Evolutionary conservation across 305 asterid species (phyloP), one percentile per base, ranked within the genome.

Genomic region (Solanum hybrid): DNA sequence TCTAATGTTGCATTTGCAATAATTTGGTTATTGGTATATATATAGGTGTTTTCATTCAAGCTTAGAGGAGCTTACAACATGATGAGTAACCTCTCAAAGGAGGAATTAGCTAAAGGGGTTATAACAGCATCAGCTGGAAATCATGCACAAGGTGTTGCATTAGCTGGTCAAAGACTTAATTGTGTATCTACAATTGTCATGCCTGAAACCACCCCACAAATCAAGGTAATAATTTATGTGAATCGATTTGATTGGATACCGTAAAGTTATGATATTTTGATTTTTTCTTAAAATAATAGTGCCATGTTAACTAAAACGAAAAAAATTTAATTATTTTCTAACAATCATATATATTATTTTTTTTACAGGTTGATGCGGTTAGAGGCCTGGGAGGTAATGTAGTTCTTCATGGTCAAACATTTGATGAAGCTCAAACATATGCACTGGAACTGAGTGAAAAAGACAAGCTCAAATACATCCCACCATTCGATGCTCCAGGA

Each of bases 51-150:
- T 93, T 96, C 99, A 12, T 96, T 96, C 93, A 96, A 96, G 94
- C 94, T 96, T 89, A 94, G 99, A 86, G 99, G 99, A 34, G 99
- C 99, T 77, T 96, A 96, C 91, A 95, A 96, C 89, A 96, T 96
- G 98, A 96, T 96, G 98, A 96, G 95, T 2, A 96, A 93, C 89
- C 94, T 96, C 88, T 90, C 97, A 31, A 93, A 91, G 71, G 95
- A 94, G 71, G 96, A 93, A 90, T 86, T 93, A 27, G 84, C 92
- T 72, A 92, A 88, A 91, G 99, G 99, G 32, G 99, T 95, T 35
- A 93, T 95, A 37, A 95, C 98, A 91, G 95, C 99, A 31, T 96
- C 99, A 7, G 99, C 99, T 15, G 98, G 99, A 91, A 96, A 95
- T 89, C 99, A 96, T 72, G 99, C 98, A 26, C 98, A 94, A 89